Base-by-base conservation (phyloP, 345 rosid genomes). In the Clarkia xantiana region DNA sequence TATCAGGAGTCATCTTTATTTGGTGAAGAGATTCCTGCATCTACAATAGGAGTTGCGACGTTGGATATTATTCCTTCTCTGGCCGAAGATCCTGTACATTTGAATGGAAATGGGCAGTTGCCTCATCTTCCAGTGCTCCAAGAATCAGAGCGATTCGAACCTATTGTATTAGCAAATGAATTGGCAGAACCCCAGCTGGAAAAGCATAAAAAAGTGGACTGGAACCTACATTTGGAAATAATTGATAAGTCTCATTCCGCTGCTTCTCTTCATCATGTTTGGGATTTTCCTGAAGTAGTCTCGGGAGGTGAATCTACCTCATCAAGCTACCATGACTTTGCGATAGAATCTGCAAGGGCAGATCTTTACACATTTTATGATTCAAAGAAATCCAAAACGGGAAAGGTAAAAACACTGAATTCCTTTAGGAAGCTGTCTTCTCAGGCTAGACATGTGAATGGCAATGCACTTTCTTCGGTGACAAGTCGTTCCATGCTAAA, bases 291-390 rank as follows among this genome's bases (percentile, higher is more conserved):
- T 47, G 67, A 71, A 59, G 66, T 65, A 39, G 40, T 46, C 23
- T 62, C 54, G 4, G 59, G 47, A 61, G 52, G 15, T 61, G 69
- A 63, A 42, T 41, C 53, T 40, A 47, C 54, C 36, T 29, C 36
- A 29, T 29, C 36, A 42, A 44, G 55, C 46, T 49, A 10, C 43
- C 48, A 60, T 54, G 56, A 59, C 62, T 47, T 69, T 48, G 45
- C 62, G 9, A 50, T 45, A 18, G 83, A 71, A 70, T 61, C 71
- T 42, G 66, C 25, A 15, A 80, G 84, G 63, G 71, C 81, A 59
- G 86, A 76, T 47, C 75, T 82, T 49, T 75, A 76, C 63, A 71
- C 76, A 3, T 84, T 80, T 62, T 74, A 64, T 57, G 76, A 69
- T 57, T 48, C 65, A 25, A 71, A 68, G 49, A 74, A 65, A 57